Conservation (phyloP, 225 moss, liverwort and hornwort species). For the Pseudisothecium myosuroides region DNA sequence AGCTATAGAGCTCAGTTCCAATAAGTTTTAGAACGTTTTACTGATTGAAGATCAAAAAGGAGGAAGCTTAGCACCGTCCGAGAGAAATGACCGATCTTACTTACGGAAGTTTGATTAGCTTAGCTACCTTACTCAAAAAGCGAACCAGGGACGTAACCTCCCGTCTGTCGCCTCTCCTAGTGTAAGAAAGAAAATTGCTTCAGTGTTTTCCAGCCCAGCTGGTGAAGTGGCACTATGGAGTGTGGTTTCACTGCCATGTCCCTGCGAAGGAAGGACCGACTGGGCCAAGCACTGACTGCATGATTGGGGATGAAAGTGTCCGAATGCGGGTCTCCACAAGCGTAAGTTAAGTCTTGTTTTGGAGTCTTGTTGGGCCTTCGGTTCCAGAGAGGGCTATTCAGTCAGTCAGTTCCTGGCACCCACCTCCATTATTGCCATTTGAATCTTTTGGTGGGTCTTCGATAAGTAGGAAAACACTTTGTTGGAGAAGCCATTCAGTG, state of each 20-base stretch:
- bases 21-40: too few species aligned
- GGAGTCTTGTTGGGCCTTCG: background rate
- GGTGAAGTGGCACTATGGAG: too few species aligned
- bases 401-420: background rate
- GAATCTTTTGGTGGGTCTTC: background rate
- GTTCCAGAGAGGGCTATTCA: background rate
- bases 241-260: background rate
- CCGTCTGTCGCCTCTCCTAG: too few species aligned
- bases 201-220: background rate
- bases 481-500: background rate
- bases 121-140: background rate
- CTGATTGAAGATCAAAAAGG: too few species aligned
- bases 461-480: background rate
- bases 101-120: background rate
- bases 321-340: background rate
- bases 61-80: too few species aligned
- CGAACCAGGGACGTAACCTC: too few species aligned
- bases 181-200: too few species aligned
- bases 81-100: too few species aligned
- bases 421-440: slow-evolving; percentile 13
- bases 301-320: background rate
- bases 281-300: background rate
- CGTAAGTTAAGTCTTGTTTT: background rate
- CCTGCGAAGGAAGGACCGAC: background rate
- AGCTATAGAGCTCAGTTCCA: too few species aligned